Evolutionary conservation across 345 rosid genomes (phyloP).

Genomic region (Geranium brycei): DNA sequence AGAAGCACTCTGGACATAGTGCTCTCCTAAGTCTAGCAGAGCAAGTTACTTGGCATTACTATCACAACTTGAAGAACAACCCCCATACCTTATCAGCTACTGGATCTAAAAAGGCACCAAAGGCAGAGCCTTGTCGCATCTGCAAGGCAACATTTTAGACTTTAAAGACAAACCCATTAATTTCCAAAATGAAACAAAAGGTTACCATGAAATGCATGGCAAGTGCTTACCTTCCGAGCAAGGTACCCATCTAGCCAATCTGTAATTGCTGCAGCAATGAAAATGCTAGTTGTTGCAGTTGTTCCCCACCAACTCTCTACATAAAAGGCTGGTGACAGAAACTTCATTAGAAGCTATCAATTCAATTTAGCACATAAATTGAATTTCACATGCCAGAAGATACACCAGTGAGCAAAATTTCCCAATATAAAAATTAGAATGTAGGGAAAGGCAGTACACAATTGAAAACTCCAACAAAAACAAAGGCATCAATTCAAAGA

Average conservation of each 20-base stretch:
- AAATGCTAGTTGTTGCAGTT: conserved; percentile 80
- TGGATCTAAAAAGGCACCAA: conserved; percentile 99
- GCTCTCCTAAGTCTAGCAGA: neutral
- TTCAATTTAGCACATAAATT: neutral
- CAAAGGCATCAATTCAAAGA: neutral
- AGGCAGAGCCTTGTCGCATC: conserved; percentile 76
- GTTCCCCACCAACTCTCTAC: conserved; percentile 86
- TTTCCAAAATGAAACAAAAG: neutral
- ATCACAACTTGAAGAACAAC: conserved; percentile 3
- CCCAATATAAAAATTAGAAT: neutral
- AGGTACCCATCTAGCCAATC: conserved; percentile 99
- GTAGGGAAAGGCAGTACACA: neutral
- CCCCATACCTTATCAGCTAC: conserved; percentile 84
- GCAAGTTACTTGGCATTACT: neutral
- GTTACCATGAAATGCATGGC: neutral
- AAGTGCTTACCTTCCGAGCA: conserved; percentile 64
- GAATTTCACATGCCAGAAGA: neutral
- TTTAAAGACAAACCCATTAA: neutral
- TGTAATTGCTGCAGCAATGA: conserved; percentile 86
- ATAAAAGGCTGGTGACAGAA: conserved; percentile 53
- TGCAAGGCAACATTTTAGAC: conserved; percentile 20
- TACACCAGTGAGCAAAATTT: neutral
- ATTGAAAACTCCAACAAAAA: too few species aligned
- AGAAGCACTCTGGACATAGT: neutral
- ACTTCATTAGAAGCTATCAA: conserved; percentile 1